Percentiles rank a stretch among this genome's conserved stretches.
These are phyloP conservation scores for Fusarium sp. DNA, from an alignment of 2,329 filamentous ascomycete species.

Conservation along the genomic window DNA sequence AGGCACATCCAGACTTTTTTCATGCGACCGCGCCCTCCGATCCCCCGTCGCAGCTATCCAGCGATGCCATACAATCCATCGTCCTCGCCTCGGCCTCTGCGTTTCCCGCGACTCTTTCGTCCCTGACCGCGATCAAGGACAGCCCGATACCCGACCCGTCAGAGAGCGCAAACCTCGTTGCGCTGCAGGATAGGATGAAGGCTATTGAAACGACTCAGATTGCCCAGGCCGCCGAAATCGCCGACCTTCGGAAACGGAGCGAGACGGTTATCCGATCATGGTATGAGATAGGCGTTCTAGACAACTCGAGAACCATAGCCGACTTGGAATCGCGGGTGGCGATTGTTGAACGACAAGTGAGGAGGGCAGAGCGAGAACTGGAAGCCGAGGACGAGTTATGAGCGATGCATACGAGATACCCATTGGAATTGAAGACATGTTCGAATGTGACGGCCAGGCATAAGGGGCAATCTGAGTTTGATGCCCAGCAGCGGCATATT, in stretches of 20 bases:
- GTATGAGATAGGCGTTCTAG: constrained; percentile 79
- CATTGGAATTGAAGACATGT: constrained; percentile 9
- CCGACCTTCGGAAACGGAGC: constrained; percentile 72
- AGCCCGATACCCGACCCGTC: constrained; percentile 67
- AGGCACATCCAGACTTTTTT: constrained; percentile 67
- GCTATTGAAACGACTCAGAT: constrained; percentile 70
- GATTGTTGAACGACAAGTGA: constrained; percentile 73
- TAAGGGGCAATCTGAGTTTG: neutral
- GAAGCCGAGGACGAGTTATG: constrained; percentile 44
- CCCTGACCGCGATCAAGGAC: constrained; percentile 67
- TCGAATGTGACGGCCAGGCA: neutral
- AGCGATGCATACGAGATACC: constrained; percentile 33
- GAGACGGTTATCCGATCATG: constrained; percentile 73
- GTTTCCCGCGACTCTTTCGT: constrained; percentile 67
- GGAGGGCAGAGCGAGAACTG: constrained; percentile 67
- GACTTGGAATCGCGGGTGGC: constrained; percentile 77
- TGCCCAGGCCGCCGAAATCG: constrained; percentile 72
- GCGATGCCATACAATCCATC: constrained; percentile 64
- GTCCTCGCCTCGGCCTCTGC: constrained; percentile 68
- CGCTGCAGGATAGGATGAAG: constrained; percentile 71
- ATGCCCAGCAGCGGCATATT: neutral
- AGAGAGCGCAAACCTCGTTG: constrained; percentile 67
- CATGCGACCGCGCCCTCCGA: constrained; percentile 57
- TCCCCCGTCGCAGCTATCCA: constrained; percentile 65
- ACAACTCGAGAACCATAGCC: constrained; percentile 75